These are phyloP conservation scores for Amanita molliuscula DNA, from an alignment of 768 basidiomycete genomes.

Conservation along the genomic window DNA sequence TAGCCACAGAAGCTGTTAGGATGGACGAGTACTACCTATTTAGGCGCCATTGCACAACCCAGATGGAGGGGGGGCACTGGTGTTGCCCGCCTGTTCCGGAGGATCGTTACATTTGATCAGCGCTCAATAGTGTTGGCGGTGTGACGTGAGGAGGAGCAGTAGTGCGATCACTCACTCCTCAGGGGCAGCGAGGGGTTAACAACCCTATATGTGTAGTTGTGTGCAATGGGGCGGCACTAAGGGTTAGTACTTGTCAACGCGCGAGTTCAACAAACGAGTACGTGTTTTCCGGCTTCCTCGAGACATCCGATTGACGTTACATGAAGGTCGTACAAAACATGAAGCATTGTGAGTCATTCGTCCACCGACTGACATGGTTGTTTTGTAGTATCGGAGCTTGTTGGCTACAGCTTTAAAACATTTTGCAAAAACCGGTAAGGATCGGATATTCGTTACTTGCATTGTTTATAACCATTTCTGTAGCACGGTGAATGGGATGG, in stretches of 20 bases:
- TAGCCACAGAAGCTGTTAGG: not conserved
- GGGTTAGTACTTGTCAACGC: not conserved
- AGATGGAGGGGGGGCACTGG: conserved; percentile 1
- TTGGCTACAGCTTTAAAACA: too few species aligned
- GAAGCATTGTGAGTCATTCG: too few species aligned
- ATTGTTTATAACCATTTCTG: too few species aligned
- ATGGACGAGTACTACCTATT: not conserved
- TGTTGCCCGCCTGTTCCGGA: not conserved
- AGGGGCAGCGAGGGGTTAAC: conserved; percentile 1
- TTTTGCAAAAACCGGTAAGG: too few species aligned
- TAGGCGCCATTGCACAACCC: not conserved
- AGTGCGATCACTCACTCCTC: conserved; percentile 2
- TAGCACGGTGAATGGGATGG: too few species aligned
- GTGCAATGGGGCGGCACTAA: not conserved
- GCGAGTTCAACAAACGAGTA: not conserved
- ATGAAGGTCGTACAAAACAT: too few species aligned
- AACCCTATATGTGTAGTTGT: not conserved
- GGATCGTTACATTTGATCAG: too few species aligned
- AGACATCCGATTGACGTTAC: too few species aligned
- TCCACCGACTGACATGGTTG: too few species aligned
- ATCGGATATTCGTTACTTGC: too few species aligned
- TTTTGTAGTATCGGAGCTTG: too few species aligned
- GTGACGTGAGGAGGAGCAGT: conserved; percentile 2
- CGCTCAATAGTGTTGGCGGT: too few species aligned
- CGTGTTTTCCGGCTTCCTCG: not conserved